Percentiles rank a stretch among this genome's conserved stretches.
These are phyloP conservation scores for Fonsecaea erecta DNA, from an alignment of 2,329 filamentous ascomycete genomes.

Conservation along the genomic window DNA sequence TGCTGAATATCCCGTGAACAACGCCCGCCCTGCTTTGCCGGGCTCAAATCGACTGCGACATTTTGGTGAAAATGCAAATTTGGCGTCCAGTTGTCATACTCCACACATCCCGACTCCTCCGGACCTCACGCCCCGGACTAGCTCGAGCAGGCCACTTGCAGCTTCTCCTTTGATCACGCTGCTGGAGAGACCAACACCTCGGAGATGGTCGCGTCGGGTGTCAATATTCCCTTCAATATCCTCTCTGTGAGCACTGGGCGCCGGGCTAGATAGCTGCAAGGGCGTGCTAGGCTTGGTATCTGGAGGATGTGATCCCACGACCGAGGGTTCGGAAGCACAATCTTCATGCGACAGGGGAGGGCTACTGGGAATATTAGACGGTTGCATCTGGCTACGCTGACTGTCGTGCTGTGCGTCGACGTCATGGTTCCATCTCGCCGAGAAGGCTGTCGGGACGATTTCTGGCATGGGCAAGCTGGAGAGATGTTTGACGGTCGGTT, in stretches of 20 bases:
- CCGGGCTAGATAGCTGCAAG: slow-evolving; percentile 29
- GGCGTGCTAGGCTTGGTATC: slow-evolving; percentile 24
- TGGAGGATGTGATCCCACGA: background rate
- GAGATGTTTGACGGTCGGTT: slow-evolving; percentile 22
- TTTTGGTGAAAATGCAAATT: background rate
- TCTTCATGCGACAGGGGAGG: slow-evolving; percentile 23
- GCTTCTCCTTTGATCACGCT: slow-evolving; percentile 39
- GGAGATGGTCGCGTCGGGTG: slow-evolving; percentile 8
- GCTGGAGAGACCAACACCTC: slow-evolving; percentile 28
- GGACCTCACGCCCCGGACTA: slow-evolving; percentile 32
- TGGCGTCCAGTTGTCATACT: slow-evolving; percentile 7
- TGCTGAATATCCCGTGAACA: background rate
- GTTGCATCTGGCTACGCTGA: background rate
- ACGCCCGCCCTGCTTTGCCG: background rate
- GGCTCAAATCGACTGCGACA: background rate
- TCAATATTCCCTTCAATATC: background rate
- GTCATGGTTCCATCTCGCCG: slow-evolving; percentile 28
- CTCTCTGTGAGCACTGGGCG: background rate
- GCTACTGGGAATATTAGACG: slow-evolving; percentile 25
- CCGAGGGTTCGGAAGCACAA: background rate
- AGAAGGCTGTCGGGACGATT: slow-evolving; percentile 33
- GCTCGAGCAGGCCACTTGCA: slow-evolving; percentile 35
- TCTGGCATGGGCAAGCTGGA: slow-evolving; percentile 28
- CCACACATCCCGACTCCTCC: slow-evolving; percentile 29
- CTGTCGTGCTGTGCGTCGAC: background rate